Base-by-base conservation (phyloP, 2,329 filamentous ascomycete species). In the Hypoxylon sp. region DNA sequence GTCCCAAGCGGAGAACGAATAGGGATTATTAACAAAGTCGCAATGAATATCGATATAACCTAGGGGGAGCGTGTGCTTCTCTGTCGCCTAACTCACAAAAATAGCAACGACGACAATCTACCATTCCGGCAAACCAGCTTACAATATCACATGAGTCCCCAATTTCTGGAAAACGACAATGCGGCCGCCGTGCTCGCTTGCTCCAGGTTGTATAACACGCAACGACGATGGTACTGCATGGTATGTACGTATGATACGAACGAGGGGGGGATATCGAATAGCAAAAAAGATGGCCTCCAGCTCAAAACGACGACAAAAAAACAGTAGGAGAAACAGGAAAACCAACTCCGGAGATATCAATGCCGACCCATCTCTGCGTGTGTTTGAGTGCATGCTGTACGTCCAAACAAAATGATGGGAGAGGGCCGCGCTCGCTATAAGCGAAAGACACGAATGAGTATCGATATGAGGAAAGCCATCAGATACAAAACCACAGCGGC, bases 181-280 rank as follows among this genome's bases (percentile, higher is more conserved):
- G 59, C 43, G 57, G 64, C 56, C 64, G 57, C 52, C 57, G 34
- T 65, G 45, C 51, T 58, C 64, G 58, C 58, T 67, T 67, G 60
- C 53, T 68, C 62, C 65, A 60, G 57, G 41, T 56, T 58, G 65
- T 61, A 59, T 63, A 67, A 64, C 51, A 64, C 50, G 63, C 65
- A 65, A 68, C 60, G 69, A 62, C 57, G 68, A 70, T 67, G 68
- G 60, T 70, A 70, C 62, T 65, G 65, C 50, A 68, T 64, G 61
- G 48, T 64, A 64, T 59, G 65, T 71, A 68, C 63, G 65, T 66
- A 69, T 63, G 60, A 65, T 69, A 70, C 62, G 69, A 70, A 70
- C 67, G 67, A 72, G 65, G 65, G 68, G 70, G 67, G 69, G 70
- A 71, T 71, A 71, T 70, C 63, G 55, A 32, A 67, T 67, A 58